Percentiles rank a stretch among this genome's conserved stretches.
Conservation (phyloP, 192 early-diverging fungal genomes). For the Funneliformis geosporum region DNA sequence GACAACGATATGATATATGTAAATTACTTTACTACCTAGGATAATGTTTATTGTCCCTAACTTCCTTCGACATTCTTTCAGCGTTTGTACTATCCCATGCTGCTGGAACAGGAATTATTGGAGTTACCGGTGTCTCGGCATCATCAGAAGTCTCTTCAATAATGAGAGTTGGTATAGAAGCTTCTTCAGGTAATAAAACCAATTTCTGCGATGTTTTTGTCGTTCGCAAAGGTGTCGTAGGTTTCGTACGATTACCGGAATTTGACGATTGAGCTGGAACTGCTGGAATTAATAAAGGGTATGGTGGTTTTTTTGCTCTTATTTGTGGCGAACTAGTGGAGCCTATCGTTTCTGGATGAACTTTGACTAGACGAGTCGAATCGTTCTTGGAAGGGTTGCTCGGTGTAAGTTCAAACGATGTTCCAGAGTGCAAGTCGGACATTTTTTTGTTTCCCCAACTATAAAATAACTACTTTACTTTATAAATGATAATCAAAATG, state of each 20-base stretch:
- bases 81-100: slow-evolving; percentile 47
- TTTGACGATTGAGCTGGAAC: background rate
- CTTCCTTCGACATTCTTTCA: slow-evolving; percentile 56
- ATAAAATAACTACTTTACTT: background rate
- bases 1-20: background rate
- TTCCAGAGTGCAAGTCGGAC: background rate
- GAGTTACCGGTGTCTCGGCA: slow-evolving; percentile 30
- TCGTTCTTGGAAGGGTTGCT: background rate
- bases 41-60: slow-evolving; percentile 46
- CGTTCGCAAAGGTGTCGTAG: slow-evolving; percentile 69
- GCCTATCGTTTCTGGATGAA: background rate
- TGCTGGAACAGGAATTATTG: slow-evolving; percentile 16
- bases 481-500: background rate
- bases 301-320: background rate
- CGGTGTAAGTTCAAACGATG: background rate
- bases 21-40: slow-evolving; percentile 44
- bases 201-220: slow-evolving; percentile 91
- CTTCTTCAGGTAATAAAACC: slow-evolving; percentile 71
- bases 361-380: background rate
- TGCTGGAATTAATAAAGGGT: background rate
- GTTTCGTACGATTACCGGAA: background rate
- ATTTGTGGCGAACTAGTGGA: background rate
- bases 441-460: background rate
- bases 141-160: slow-evolving; percentile 29
- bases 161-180: slow-evolving; percentile 35